Percentiles rank a stretch among this genome's conserved stretches.
Evolutionary conservation across 1,284 basidiomycete species (phyloP).

Genomic region (Ganoderma boninense): DNA sequence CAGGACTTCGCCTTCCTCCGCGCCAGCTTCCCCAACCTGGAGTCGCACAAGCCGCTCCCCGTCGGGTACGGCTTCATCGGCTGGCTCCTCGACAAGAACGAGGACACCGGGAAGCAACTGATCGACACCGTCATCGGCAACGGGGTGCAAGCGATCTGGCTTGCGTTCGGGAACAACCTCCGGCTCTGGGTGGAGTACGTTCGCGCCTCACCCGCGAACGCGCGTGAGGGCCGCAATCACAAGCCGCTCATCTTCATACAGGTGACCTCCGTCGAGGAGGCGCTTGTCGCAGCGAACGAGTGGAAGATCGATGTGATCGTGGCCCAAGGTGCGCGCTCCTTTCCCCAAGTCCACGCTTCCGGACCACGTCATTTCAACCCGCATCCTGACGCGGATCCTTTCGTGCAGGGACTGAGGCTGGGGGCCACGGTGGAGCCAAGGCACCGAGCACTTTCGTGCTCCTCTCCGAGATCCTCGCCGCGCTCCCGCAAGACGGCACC

Average conservation of each 20-base stretch:
- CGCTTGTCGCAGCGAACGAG: conserved; percentile 58
- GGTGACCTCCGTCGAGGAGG: conserved; percentile 65
- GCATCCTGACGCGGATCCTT: conserved; percentile 2
- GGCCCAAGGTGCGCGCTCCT: conserved; percentile 67
- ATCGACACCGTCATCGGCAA: conserved; percentile 62
- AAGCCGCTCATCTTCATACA: conserved; percentile 70
- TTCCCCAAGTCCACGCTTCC: neutral
- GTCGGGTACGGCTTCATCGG: conserved; percentile 79
- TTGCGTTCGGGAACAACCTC: conserved; percentile 71
- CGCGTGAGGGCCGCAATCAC: conserved; percentile 39
- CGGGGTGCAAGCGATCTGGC: conserved; percentile 71
- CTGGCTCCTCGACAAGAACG: conserved; percentile 73
- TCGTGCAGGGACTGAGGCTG: conserved; percentile 71
- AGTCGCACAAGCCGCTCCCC: conserved; percentile 48
- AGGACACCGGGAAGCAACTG: conserved; percentile 47
- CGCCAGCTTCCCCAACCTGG: conserved; percentile 42
- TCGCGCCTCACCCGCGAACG: conserved; percentile 56
- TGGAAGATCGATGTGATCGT: conserved; percentile 78
- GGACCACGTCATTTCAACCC: conserved; percentile 2
- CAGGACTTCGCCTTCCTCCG: conserved; percentile 60
- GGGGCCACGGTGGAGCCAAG: conserved; percentile 70
- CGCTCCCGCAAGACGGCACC: conserved; percentile 45
- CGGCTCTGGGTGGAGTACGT: conserved; percentile 66
- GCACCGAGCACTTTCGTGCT: conserved; percentile 68
- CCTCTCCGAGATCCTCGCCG: conserved; percentile 61